Conservation (phyloP, 2,329 filamentous ascomycete species). For the Sphaerulina populicola region DNA sequence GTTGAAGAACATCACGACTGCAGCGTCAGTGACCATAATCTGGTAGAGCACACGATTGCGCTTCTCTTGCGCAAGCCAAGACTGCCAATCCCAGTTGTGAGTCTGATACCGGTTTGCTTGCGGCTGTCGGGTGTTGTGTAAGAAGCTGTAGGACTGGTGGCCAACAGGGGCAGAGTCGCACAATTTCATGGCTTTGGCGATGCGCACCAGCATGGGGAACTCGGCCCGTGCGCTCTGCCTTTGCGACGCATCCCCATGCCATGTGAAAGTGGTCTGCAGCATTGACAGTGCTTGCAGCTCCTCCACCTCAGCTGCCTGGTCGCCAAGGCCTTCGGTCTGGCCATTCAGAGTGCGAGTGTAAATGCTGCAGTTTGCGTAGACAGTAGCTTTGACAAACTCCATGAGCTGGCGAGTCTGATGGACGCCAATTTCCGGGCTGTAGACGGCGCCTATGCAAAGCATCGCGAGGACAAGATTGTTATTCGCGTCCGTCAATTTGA, state of each 20-base stretch:
- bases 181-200: conserved; percentile 52
- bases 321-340: conserved; percentile 35
- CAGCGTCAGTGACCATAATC: conserved; percentile 56
- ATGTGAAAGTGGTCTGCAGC: conserved; percentile 54
- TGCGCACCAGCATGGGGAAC: conserved; percentile 49
- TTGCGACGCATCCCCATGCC: conserved; percentile 62
- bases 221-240: conserved; percentile 54
- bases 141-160: conserved; percentile 47
- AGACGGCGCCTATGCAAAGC: conserved; percentile 66
- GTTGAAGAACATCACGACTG: conserved; percentile 65
- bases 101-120: conserved; percentile 42
- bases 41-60: conserved; percentile 57
- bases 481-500: conserved; percentile 57
- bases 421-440: conserved; percentile 55
- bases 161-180: conserved; percentile 46
- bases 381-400: conserved; percentile 52
- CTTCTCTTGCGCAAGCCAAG: conserved; percentile 64
- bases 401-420: conserved; percentile 60
- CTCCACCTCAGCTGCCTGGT: conserved; percentile 44
- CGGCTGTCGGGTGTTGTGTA: conserved; percentile 51
- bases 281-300: conserved; percentile 60
- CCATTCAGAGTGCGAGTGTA: conserved; percentile 40
- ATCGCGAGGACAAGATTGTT: conserved; percentile 61
- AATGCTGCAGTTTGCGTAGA: conserved; percentile 50
- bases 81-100: conserved; percentile 54